phyloP scores from a whole-genome alignment of 176 grass and related monocot genomes.

The Bothriochloa decipiens region DNA sequence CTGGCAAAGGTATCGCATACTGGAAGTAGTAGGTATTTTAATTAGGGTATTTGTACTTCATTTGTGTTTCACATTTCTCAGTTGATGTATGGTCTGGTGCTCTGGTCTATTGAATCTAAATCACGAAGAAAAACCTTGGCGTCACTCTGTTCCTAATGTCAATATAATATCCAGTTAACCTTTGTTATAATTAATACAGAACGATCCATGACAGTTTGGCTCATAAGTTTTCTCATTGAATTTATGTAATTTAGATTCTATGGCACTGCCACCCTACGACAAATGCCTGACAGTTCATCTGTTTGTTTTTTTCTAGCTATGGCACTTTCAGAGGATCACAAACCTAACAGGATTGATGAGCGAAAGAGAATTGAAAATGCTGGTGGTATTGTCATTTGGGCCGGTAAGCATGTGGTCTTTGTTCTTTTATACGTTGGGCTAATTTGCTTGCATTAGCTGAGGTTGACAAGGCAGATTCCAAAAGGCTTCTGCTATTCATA shows the following conservation, averaged over 20 bases:
- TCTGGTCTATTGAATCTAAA: conserved; percentile 29
- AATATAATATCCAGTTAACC: conserved; percentile 16
- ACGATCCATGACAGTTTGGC: neutral
- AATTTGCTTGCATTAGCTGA: conserved; percentile 15
- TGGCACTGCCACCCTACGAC: neutral
- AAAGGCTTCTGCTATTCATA: conserved; percentile 28
- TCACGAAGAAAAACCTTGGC: neutral
- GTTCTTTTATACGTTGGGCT: neutral
- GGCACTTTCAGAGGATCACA: conserved; percentile 92
- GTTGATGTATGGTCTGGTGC: neutral
- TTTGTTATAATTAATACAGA: neutral
- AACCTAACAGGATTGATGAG: conserved; percentile 89
- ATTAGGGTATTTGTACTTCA: conserved; percentile 2
- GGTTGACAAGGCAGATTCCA: conserved; percentile 2
- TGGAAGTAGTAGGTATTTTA: conserved; percentile 26
- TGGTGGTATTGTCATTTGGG: conserved; percentile 92
- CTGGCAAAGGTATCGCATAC: conserved; percentile 75
- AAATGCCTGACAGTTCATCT: neutral
- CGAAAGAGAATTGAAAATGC: conserved; percentile 87
- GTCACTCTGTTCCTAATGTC: neutral
- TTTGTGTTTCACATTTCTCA: neutral
- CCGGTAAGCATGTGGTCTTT: conserved; percentile 64
- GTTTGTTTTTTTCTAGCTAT: conserved; percentile 64
- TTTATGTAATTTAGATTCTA: conserved; percentile 33
- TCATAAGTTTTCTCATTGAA: conserved; percentile 18